Base-by-base conservation (phyloP, 352 stramenopile species). In the Phytophthora citricola region DNA sequence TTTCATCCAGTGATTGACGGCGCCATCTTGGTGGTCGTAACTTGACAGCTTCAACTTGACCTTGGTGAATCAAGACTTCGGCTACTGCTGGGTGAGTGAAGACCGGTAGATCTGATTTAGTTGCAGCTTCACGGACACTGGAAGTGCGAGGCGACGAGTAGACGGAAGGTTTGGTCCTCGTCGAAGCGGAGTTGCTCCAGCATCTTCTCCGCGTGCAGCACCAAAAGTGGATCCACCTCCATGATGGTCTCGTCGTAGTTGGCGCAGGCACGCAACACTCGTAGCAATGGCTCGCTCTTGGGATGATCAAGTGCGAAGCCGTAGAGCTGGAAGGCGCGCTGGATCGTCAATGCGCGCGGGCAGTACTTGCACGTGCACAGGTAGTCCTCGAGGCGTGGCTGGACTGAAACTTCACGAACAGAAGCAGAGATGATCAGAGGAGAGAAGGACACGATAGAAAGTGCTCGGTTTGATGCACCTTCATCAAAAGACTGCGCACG, bases 201-300 rank as follows among this genome's bases (percentile, higher is more conserved):
- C 48, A 91, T 77, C 54, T 79, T 79, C 45, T 89, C 73, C 24
- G 73, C 80, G 55, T 82, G 72, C 11, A 78, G 52, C 46, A 81
- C 67, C 11, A 91, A 32, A 17, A 80, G 65, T 11, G 70, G 66
- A 31, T 82, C 70, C 41, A 73, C 48, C 63, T 80, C 63, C 46
- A 80, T 20, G 54, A 80, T 72, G 7, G 81, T 89, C 63, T 93
- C 85, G 44, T 93, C 80, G 60, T 91, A 93, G 31, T 85, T 92
- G 11, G 76, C 76, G 24, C 76, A 91, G 0, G 75, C 85, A 12
- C 78, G 81, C 26, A 93, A 60, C 2, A 93, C 74, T 22, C 81
- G 79, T 7, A 85, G 62, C 10, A 93, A 31, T 5, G 63, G 58
- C 12, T 74, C 54, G 45, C 58, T 75, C 31, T 82, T 55, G 0